These are phyloP conservation scores for Astragalus glycyphyllos DNA, from an alignment of 306 rosid genomes.

Conservation along the genomic window DNA sequence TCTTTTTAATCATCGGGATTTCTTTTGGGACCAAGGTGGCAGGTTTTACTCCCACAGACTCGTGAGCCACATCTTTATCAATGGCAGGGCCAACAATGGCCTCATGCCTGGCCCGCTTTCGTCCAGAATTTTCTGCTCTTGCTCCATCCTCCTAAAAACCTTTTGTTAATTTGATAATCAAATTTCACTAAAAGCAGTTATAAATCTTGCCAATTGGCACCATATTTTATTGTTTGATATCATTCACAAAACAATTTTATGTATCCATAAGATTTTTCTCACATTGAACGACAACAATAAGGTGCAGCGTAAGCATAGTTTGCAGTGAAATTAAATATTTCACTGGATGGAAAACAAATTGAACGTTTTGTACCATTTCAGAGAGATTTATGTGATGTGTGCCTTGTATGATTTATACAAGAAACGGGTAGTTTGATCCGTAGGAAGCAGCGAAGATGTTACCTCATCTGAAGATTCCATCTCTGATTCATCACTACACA, in stretches of 20 bases:
- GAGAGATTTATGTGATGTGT: slow-evolving; percentile 27
- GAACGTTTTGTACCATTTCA: slow-evolving; percentile 19
- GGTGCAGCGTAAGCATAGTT: slow-evolving; percentile 9
- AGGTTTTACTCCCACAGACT: slow-evolving; percentile 84
- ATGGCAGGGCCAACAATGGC: slow-evolving; percentile 88
- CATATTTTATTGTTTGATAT: background rate
- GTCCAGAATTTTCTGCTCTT: slow-evolving; percentile 47
- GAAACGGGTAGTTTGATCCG: slow-evolving; percentile 17
- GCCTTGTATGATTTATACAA: slow-evolving; percentile 14
- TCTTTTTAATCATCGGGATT: slow-evolving; percentile 81
- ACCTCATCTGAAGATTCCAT: slow-evolving; percentile 99
- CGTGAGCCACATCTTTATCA: slow-evolving; percentile 88
- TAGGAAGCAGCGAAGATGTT: slow-evolving; percentile 37
- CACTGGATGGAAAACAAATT: slow-evolving; percentile 1
- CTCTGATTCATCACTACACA: slow-evolving; percentile 87
- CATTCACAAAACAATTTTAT: slow-evolving; percentile 12
- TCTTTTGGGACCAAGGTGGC: slow-evolving; percentile 88
- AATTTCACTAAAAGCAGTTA: slow-evolving; percentile 4
- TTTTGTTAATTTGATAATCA: slow-evolving; percentile 22
- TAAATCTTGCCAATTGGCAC: slow-evolving; percentile 10
- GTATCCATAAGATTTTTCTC: slow-evolving; percentile 7
- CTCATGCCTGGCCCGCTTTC: slow-evolving; percentile 71
- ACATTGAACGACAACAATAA: slow-evolving; percentile 1
- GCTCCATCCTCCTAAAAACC: slow-evolving; percentile 63
- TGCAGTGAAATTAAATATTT: slow-evolving; percentile 9